A percentile compares a stretch with the other conserved stretches of the same genome.
Conservation (phyloP, 2,329 filamentous ascomycete species). For the Pezicula carpinea region DNA sequence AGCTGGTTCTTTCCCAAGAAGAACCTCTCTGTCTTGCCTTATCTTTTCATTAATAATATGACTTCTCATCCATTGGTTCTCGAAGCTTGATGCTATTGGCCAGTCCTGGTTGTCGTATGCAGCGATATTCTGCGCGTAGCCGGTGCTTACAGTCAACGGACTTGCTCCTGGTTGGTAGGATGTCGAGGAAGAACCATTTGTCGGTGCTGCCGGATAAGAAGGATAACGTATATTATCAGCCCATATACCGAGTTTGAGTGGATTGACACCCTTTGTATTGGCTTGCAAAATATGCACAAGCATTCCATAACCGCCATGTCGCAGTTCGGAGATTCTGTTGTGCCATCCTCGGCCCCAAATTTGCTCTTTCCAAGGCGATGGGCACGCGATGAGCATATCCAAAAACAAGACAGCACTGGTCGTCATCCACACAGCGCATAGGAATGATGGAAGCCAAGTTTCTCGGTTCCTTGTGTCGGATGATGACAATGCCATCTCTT, state of each 20-base stretch:
- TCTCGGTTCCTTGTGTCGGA: slow-evolving; percentile 7
- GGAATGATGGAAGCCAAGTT: slow-evolving; percentile 15
- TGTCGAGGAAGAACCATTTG: background rate
- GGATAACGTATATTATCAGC: background rate
- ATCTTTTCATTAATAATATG: background rate
- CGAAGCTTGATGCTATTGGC: no score
- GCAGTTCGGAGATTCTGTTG: slow-evolving; percentile 7
- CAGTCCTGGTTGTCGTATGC: no score
- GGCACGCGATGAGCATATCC: slow-evolving; percentile 9
- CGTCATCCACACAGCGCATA: slow-evolving; percentile 8
- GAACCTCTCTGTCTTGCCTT: slow-evolving; percentile 7
- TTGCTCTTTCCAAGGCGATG: slow-evolving; percentile 12
- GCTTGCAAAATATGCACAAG: slow-evolving; percentile 8
- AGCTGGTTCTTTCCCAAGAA: slow-evolving; percentile 10
- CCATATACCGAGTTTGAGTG: slow-evolving; percentile 10
- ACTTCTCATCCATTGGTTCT: background rate
- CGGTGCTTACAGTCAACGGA: background rate
- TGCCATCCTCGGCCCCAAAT: slow-evolving; percentile 13
- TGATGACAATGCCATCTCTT: slow-evolving; percentile 10
- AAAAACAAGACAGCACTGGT: slow-evolving; percentile 10
- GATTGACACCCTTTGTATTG: slow-evolving; percentile 12
- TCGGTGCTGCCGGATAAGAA: slow-evolving; percentile 1
- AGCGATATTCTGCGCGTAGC: no score
- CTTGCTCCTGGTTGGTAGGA: background rate
- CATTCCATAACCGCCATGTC: slow-evolving; percentile 15